Base-by-base conservation (phyloP, 2,329 filamentous ascomycete genomes). In the Beauveria varroae region DNA sequence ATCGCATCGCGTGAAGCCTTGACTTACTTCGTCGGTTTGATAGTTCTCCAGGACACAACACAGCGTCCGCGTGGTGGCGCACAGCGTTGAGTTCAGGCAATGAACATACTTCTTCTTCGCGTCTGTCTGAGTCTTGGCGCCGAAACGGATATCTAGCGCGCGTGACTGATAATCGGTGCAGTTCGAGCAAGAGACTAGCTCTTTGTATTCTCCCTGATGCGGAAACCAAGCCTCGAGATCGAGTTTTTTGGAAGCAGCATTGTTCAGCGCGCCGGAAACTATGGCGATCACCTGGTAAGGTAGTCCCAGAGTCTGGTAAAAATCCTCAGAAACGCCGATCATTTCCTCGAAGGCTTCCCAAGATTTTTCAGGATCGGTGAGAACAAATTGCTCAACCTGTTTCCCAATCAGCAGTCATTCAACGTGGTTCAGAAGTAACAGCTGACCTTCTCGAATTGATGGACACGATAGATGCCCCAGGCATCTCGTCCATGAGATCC, bases 1-100 rank as follows among this genome's bases (percentile, higher is more conserved):
- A 20, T 46, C 10, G n/a, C n/a, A 26, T 16, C 30, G 47, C 40
- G 20, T 18, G 22, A 26, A 43, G 22, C 5, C 52, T 28, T 16
- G 10, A 74, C 83, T 75, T 76, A 87, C 88, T 67, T 93, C 89
- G 70, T 92, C 87, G 0, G 88, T 95, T 79, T 99, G 95, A 76
- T 93, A 98, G 78, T 98, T 99, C 78, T 99, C 95, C 44, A 99
- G 83, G 49, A 99, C 81, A 73, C 93, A 97, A 82, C 95, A 98
- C 55, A 98, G 81, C 0, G 93, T 91, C 72, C 93, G 85, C 72
- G 96, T 93, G 1, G 93, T 97, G 20, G 93, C 93, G 74, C 89
- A 93, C 44, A 97, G 81, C 22, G 90, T 96, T 64, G 90, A 89
- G 78, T 97, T 97, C 64, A 97, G 80, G 46, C 90, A 91, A 76